phyloP scores from a whole-genome alignment of 108 stramenopile species.

The Parietichytrium sp. region DNA sequence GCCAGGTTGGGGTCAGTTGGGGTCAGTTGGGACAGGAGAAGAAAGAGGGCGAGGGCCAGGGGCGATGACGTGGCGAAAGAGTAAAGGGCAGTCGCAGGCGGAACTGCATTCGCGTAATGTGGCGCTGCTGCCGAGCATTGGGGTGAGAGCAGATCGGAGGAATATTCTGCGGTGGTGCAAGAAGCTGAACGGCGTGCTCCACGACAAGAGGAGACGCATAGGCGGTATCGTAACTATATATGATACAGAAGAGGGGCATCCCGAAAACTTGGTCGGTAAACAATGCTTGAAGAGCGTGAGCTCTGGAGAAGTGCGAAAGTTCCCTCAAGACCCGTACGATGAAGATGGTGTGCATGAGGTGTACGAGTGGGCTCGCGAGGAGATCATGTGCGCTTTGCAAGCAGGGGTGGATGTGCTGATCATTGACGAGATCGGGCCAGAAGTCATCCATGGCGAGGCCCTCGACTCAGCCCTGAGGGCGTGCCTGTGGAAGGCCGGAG shows the following conservation, averaged over 20 bases:
- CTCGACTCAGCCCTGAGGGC: constrained; percentile 24
- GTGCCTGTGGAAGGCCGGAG: constrained; percentile 10
- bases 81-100: too few species aligned
- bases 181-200: constrained; percentile 31
- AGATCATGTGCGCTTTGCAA: constrained; percentile 36
- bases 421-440: constrained; percentile 29
- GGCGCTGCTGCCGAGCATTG: neutral
- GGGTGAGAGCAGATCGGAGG: neutral
- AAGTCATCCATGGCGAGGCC: constrained; percentile 26
- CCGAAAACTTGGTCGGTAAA: too few species aligned
- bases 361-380: constrained; percentile 34
- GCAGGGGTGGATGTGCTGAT: constrained; percentile 32
- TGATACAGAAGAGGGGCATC: too few species aligned
- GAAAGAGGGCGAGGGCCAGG: too few species aligned
- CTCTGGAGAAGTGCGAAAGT: constrained; percentile 33
- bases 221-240: constrained; percentile 27
- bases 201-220: neutral
- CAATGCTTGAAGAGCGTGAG: neutral
- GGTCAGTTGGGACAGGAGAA: too few species aligned
- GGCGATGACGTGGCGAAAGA: too few species aligned
- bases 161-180: neutral
- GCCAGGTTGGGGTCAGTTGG: too few species aligned
- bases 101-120: neutral
- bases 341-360: neutral
- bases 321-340: neutral